Base-by-base conservation (phyloP, 176 grass and related monocot genomes). In the Aegilops umbellulata region DNA sequence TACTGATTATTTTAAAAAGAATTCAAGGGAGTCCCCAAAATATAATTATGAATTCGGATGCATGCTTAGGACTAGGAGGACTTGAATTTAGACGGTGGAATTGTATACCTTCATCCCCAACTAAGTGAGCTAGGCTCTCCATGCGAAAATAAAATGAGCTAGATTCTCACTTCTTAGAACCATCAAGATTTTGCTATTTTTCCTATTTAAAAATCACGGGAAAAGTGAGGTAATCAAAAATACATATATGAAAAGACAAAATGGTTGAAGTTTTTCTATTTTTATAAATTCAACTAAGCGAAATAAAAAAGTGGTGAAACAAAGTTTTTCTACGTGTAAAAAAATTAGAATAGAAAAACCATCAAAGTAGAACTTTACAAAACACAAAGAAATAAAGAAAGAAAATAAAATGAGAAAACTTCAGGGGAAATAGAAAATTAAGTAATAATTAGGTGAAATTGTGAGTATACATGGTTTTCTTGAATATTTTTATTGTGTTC, bases 261-360 rank as follows among this genome's bases (percentile, higher is more conserved):
- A 22, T 0, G 2, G 19, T 0, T 22, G 0, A 9, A 22, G 20
- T 8, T 58, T 58, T 22, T 22, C 20, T 58, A 58, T 22, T 58
- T 22, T 9, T 3, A 8, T 1, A 57, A 57, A 57, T 9, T 1
- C 2, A 58, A 53, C 49, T 7, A 53, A 53, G 16, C 19, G 0
- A 51, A 51, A 49, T 14, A 16, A 16, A 51, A 51, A 10, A 42
- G 6, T 19, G 49, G 16, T 15, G 16, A 53, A 53, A 53, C 49
- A 0, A 7, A 1, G 0, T 2, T 7, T 53, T 17, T 7, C 1
- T 53, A 0, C 19, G 15, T 7, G 49, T 2, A 6, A 53, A 53
- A 53, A 53, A 17, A 15, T 10, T 19, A 53, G 19, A 58, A 58
- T 58, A 22, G 51, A 1, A 19, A 55, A 55, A 20, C 3, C 17